These are phyloP conservation scores for Cryphonectria nitschkei DNA, from an alignment of 2,329 filamentous ascomycete species.

Conservation along the genomic window DNA sequence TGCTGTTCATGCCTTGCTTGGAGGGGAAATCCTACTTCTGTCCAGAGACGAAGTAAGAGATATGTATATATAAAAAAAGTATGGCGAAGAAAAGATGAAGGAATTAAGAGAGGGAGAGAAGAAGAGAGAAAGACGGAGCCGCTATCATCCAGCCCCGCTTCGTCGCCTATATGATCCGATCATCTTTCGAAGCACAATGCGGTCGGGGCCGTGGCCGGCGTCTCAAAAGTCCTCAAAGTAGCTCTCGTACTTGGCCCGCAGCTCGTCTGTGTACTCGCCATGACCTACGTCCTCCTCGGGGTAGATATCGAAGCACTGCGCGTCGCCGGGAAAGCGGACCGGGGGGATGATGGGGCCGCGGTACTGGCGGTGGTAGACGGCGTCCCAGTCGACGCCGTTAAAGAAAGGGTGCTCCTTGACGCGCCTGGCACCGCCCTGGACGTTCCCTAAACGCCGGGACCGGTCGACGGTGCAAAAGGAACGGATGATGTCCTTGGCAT, in stretches of 20 bases:
- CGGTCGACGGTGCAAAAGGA: constrained; percentile 80
- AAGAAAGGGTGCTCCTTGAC: constrained; percentile 83
- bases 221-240: constrained; percentile 72
- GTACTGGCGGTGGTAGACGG: constrained; percentile 65
- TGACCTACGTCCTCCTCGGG: constrained; percentile 72
- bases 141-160: neutral
- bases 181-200: no score
- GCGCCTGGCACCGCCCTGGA: constrained; percentile 70
- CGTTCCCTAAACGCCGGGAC: constrained; percentile 76
- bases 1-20: no score
- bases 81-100: neutral
- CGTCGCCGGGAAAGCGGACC: constrained; percentile 71
- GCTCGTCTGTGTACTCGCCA: constrained; percentile 70
- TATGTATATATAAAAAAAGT: neutral
- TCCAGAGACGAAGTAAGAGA: neutral
- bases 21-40: no score
- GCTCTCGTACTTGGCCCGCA: constrained; percentile 70
- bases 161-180: no score
- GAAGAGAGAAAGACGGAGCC: neutral
- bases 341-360: constrained; percentile 77
- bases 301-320: constrained; percentile 81
- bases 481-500: constrained; percentile 75
- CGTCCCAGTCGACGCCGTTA: constrained; percentile 72
- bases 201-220: no score
- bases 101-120: neutral